phyloP scores from a whole-genome alignment of 345 rosid genomes.

The Barbarea vulgaris region DNA sequence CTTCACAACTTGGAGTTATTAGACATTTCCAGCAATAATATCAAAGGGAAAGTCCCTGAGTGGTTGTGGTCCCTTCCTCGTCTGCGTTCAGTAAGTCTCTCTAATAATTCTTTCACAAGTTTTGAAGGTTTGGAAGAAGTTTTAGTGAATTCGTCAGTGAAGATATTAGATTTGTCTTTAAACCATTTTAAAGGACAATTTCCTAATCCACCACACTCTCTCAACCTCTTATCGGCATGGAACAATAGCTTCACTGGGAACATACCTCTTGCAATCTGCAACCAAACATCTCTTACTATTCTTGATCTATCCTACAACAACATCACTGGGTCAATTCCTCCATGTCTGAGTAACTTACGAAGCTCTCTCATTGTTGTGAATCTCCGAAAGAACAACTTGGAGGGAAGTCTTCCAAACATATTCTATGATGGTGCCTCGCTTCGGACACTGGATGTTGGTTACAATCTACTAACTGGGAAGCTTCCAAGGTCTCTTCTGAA shows the following conservation, averaged over 20 bases:
- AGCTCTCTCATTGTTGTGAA: no score
- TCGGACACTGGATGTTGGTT: neutral
- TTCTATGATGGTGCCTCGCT: neutral
- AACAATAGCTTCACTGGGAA: neutral
- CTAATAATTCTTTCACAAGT: neutral
- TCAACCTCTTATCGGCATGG: neutral
- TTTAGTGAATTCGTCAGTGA: neutral
- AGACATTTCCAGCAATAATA: neutral
- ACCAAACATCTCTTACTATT: neutral
- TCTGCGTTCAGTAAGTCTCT: neutral
- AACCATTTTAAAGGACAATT: neutral
- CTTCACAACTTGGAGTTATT: neutral
- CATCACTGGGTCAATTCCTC: neutral
- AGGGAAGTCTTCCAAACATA: neutral
- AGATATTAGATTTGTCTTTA: neutral
- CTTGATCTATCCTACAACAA: conserved; percentile 4
- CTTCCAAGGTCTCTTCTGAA: conserved; percentile 4
- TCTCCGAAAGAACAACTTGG: neutral
- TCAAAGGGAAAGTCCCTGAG: neutral
- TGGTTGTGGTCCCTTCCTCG: conserved; percentile 7
- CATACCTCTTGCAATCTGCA: neutral
- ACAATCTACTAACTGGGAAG: neutral
- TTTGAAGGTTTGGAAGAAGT: neutral
- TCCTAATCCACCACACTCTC: neutral
- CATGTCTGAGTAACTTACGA: neutral